Conservation (phyloP, 495 filamentous ascomycete species). For the Eremomyces bilateralis region DNA sequence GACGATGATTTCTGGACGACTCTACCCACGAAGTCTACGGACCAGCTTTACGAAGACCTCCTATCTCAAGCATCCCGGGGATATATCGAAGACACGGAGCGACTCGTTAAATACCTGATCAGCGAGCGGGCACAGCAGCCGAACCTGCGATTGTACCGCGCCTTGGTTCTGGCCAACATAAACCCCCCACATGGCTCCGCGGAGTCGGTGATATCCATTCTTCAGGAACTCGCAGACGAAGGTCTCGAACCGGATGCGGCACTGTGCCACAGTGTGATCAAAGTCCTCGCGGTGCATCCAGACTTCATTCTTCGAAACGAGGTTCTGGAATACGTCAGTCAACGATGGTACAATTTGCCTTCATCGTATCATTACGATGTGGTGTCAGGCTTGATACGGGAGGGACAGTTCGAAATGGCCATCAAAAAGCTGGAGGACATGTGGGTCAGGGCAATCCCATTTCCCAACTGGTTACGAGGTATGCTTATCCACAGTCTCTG, state of each 20-base stretch:
- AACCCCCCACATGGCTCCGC: conserved; percentile 41
- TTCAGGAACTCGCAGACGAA: conserved; percentile 44
- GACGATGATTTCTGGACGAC: no score
- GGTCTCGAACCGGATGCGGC: conserved; percentile 36
- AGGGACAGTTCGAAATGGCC: conserved; percentile 63
- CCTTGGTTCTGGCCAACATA: conserved; percentile 48
- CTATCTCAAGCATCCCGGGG: conserved; percentile 2
- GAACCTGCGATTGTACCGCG: conserved; percentile 44
- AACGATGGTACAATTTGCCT: conserved; percentile 44
- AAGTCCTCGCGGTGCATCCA: conserved; percentile 64
- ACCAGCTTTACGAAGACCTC: no score
- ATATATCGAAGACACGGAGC: neutral
- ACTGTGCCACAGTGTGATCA: conserved; percentile 50
- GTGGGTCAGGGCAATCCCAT: conserved; percentile 27
- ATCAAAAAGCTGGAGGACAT: conserved; percentile 50
- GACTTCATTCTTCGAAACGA: conserved; percentile 54
- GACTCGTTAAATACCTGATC: conserved; percentile 34
- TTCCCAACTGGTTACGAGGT: conserved; percentile 55
- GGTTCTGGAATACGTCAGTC: conserved; percentile 48
- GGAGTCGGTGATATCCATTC: conserved; percentile 30
- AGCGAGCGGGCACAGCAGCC: conserved; percentile 38
- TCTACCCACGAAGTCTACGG: no score
- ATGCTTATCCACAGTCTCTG: conserved; percentile 49
- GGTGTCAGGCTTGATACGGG: conserved; percentile 50
- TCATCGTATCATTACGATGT: conserved; percentile 44